Percentiles rank a stretch among this genome's conserved stretches.
phyloP scores from a whole-genome alignment of 1,284 basidiomycete genomes.

The Xerocomus nothofagi region DNA sequence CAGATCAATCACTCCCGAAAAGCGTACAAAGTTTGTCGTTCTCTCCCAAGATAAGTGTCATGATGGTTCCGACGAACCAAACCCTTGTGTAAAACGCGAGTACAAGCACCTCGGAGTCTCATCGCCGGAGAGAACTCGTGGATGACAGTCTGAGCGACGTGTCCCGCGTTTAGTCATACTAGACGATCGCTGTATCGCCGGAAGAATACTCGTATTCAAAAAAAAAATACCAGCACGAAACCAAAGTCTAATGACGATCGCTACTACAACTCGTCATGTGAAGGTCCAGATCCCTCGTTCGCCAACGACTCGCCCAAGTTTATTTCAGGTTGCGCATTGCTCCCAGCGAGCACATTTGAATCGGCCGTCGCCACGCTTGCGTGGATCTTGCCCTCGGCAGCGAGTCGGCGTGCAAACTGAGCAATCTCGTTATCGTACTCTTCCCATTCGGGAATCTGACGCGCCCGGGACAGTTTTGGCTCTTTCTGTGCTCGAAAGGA shows the following conservation, averaged over 20 bases:
- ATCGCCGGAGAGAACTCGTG: constrained; percentile 74
- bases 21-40: constrained; percentile 76
- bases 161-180: neutral
- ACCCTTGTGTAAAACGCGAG: constrained; percentile 70
- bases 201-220: too few species aligned
- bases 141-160: constrained; percentile 47
- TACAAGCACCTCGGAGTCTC: constrained; percentile 73
- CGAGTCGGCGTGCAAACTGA: constrained; percentile 66
- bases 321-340: constrained; percentile 13
- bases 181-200: neutral
- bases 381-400: constrained; percentile 63
- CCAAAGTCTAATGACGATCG: neutral
- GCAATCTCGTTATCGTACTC: constrained; percentile 84
- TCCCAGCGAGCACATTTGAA: constrained; percentile 70
- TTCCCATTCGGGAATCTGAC: constrained; percentile 98
- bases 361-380: constrained; percentile 68
- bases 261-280: constrained; percentile 29
- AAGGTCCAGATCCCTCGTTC: neutral
- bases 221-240: neutral
- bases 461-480: constrained; percentile 89
- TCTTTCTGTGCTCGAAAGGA: constrained; percentile 68
- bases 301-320: neutral
- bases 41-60: constrained; percentile 82
- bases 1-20: constrained; percentile 75
- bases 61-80: constrained; percentile 58